These are phyloP conservation scores for Anthracocystis panici-leucophaei DNA, from an alignment of 1,284 basidiomycete genomes.

Conservation along the genomic window DNA sequence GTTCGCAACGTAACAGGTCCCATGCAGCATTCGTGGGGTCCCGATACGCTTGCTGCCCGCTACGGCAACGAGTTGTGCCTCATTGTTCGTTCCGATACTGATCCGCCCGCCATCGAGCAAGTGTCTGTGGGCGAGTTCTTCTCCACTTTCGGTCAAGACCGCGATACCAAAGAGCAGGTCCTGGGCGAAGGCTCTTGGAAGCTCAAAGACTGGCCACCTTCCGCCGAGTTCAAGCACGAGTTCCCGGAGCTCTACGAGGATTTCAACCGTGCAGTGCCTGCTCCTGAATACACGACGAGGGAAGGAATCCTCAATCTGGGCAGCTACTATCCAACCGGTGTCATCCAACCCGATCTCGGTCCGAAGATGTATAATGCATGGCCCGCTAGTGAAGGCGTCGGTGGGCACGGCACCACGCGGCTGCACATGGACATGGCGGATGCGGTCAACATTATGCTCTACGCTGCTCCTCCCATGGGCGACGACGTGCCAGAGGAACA, in stretches of 20 bases:
- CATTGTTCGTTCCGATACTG: slow-evolving; percentile 71
- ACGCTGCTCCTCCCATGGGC: slow-evolving; percentile 33
- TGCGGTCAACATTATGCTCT: slow-evolving; percentile 84
- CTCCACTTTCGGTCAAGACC: slow-evolving; percentile 79
- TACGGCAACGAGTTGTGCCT: slow-evolving; percentile 77
- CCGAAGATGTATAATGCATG: slow-evolving; percentile 74
- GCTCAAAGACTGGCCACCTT: slow-evolving; percentile 93
- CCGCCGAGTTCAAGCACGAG: slow-evolving; percentile 82
- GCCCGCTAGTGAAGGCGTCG: slow-evolving; percentile 70
- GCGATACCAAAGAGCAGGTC: slow-evolving; percentile 71
- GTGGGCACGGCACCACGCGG: slow-evolving; percentile 84
- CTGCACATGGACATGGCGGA: slow-evolving; percentile 98
- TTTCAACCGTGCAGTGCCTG: slow-evolving; percentile 83
- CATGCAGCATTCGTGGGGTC: slow-evolving; percentile 76
- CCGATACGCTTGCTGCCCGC: slow-evolving; percentile 78
- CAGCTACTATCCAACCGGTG: slow-evolving; percentile 83
- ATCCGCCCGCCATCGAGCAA: slow-evolving; percentile 77
- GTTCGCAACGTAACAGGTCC: slow-evolving; percentile 41
- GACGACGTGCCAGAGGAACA: slow-evolving; percentile 42
- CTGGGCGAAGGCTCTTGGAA: slow-evolving; percentile 75
- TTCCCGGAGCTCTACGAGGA: slow-evolving; percentile 91
- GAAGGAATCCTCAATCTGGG: slow-evolving; percentile 90
- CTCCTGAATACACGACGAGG: slow-evolving; percentile 86
- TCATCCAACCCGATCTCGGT: slow-evolving; percentile 87
- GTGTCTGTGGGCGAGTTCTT: slow-evolving; percentile 82